Base-by-base conservation (phyloP, 441 rosid genomes). In the Gossypium gossypioides region DNA sequence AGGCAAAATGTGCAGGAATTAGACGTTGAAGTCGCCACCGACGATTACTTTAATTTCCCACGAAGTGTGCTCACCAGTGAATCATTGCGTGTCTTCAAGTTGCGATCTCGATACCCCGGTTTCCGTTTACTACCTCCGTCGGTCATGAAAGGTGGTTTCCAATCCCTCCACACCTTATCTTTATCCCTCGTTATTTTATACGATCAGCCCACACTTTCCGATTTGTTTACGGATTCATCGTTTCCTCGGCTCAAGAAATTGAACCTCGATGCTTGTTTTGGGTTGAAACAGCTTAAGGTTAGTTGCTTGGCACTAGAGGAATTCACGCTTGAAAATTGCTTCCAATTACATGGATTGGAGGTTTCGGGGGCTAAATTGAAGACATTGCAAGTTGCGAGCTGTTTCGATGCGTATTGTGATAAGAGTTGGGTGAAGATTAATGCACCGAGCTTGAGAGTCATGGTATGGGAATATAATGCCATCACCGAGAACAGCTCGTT, bases 21-120 rank as follows among this genome's bases (percentile, higher is more conserved):
- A 9, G 91, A 93, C 71, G 79, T 89, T 0, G 92, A 93, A 71
- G 93, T 93, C n/a, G 79, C 84, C 55, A 93, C 97, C 0, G 81
- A 85, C 8, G 96, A 88, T 64, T 88, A 82, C 75, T 93, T 93
- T 77, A 93, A 93, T 70, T 84, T 91, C 76, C 98, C 98, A 13
- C 83, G 93, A 3, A 81, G 89, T 22, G 84, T 87, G 5, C 77
- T 88, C 0, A 73, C 80, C 0, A 88, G 94, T 46, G 90, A 86
- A 18, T 69, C 84, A 6, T 34, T 89, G 60, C 82, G 84, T 69
- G 76, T 78, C 46, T 82, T 91, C 73, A 82, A 76, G 67, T 76
- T 87, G 58, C 86, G 80, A 73, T 91, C 98, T 3, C 76, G 77
- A 46, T 74, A 77, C 64, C 93, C 88, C 0, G 96, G 97, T 0